Percentiles rank a stretch among this genome's conserved stretches.
Evolutionary conservation across 2,329 filamentous ascomycete species (phyloP).

Genomic region (Paecilomyces fulvus): DNA sequence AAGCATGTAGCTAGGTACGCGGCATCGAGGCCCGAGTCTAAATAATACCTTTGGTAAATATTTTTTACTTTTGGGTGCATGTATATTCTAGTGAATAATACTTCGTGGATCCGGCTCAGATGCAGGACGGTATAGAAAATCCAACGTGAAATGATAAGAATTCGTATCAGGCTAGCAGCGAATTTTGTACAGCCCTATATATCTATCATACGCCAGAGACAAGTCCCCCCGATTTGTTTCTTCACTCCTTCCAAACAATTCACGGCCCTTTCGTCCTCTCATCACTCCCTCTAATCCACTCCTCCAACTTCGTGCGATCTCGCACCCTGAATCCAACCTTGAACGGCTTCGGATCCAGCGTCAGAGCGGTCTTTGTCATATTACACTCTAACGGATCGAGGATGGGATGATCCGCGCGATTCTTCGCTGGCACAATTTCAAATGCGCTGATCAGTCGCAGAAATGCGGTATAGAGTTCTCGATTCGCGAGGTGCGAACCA

Average conservation of each 20-base stretch:
- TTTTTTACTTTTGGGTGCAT: neutral
- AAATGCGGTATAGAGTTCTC: constrained; percentile 54
- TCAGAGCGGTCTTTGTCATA: constrained; percentile 48
- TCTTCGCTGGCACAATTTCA: constrained; percentile 42
- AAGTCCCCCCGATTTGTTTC: neutral
- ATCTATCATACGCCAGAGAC: neutral
- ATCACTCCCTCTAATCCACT: constrained; percentile 48
- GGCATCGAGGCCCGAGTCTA: no score
- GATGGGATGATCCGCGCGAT: constrained; percentile 43
- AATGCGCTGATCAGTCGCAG: constrained; percentile 53
- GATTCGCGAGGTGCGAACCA: constrained; percentile 55
- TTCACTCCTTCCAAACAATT: constrained; percentile 1
- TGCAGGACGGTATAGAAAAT: neutral
- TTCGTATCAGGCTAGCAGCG: neutral
- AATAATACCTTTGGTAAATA: no score
- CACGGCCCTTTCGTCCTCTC: constrained; percentile 43
- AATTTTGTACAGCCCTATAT: neutral
- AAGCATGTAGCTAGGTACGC: neutral
- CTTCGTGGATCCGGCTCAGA: neutral
- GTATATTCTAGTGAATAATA: neutral
- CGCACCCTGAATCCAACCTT: constrained; percentile 49
- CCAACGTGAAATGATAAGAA: neutral
- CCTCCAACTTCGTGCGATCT: constrained; percentile 36
- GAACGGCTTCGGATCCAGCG: constrained; percentile 55
- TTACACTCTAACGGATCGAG: constrained; percentile 52